Evolutionary conservation across 1,284 basidiomycete species (phyloP), one percentile per base, ranked within the genome.

Genomic region (Cystobasidium sp.): DNA sequence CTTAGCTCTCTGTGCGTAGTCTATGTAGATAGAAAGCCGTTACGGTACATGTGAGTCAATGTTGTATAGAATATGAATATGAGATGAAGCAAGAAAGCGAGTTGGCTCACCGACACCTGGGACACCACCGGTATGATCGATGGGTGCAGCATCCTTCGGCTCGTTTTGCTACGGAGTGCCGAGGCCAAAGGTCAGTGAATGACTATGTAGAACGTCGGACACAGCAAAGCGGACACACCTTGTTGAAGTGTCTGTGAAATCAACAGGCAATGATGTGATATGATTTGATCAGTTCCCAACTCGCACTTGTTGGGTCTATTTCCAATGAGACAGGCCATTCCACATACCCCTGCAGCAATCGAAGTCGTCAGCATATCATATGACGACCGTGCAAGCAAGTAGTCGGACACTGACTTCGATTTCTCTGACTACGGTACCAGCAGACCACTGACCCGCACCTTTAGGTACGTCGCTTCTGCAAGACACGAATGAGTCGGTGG

Each of bases 211-310:
- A 51, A 18, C 8, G 24, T 16, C 16, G 51, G 18, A 53, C 37
- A n/a, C 2, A 16, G 24, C 3, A 39, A 6, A 16, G 20, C 22
- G 39, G 41, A 41, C 64, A 18, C 39, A 66, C 64, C 24, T 53
- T 66, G 64, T 66, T 66, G 64, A 66, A 66, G 51, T 66, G 64
- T 66, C 64, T 66, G 61, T 63, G 3, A 24, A 14, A 16, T 43
- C 37, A 61, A 37, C 16, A 47, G 41, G 20, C 0, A n/a, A 18
- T 10, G 47, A 37, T 46, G 44, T 10, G 61, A 12, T 31, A 55
- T 10, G 52, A 46, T n/a, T n/a, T n/a, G 44, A 52, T 53, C 8
- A n/a, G 24, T 20, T 37, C 3, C 8, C 14, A 4, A 14, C 46
- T 65, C 31, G 39, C 44, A 18, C 16, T 47, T 5, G 18, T 49